phyloP scores from a whole-genome alignment of 352 stramenopile genomes.

The Pythium utonaiense region DNA sequence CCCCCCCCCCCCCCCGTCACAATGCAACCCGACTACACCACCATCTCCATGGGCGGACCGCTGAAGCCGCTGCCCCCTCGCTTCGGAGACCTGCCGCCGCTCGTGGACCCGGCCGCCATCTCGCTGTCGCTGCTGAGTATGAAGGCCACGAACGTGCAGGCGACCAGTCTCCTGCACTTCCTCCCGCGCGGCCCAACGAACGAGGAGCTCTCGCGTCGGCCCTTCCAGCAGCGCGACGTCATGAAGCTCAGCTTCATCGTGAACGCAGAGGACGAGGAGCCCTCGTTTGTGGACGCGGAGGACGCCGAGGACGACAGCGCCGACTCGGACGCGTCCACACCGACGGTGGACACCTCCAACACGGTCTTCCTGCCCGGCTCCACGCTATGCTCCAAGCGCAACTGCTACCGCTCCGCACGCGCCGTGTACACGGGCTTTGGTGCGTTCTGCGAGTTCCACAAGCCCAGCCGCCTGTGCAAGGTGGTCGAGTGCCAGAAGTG shows the following conservation, averaged over 20 bases:
- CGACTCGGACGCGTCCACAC: slow-evolving; percentile 16
- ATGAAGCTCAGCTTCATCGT: slow-evolving; percentile 71
- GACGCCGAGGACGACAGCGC: slow-evolving; percentile 9
- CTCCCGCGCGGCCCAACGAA: background rate
- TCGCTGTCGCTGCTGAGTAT: slow-evolving; percentile 24
- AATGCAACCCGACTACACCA: background rate
- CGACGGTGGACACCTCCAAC: slow-evolving; percentile 6
- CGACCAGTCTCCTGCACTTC: slow-evolving; percentile 17
- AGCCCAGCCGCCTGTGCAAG: slow-evolving; percentile 66
- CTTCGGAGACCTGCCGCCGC: slow-evolving; percentile 3
- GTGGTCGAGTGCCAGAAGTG: slow-evolving; percentile 53
- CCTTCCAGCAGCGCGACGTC: slow-evolving; percentile 7
- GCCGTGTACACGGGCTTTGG: slow-evolving; percentile 41
- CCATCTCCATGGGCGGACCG: background rate
- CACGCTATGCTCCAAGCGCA: slow-evolving; percentile 58
- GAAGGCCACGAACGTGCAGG: background rate
- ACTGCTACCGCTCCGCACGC: slow-evolving; percentile 44
- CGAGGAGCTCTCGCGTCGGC: background rate
- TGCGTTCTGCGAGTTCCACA: slow-evolving; percentile 61
- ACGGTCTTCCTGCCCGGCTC: slow-evolving; percentile 8
- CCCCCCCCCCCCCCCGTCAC: background rate
- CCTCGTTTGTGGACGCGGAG: slow-evolving; percentile 12
- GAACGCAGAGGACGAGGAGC: slow-evolving; percentile 23
- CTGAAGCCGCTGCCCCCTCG: slow-evolving; percentile 6
- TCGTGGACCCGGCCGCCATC: slow-evolving; percentile 9